Base-by-base conservation (phyloP, 768 basidiomycete species). In the Kwoniella europaea region DNA sequence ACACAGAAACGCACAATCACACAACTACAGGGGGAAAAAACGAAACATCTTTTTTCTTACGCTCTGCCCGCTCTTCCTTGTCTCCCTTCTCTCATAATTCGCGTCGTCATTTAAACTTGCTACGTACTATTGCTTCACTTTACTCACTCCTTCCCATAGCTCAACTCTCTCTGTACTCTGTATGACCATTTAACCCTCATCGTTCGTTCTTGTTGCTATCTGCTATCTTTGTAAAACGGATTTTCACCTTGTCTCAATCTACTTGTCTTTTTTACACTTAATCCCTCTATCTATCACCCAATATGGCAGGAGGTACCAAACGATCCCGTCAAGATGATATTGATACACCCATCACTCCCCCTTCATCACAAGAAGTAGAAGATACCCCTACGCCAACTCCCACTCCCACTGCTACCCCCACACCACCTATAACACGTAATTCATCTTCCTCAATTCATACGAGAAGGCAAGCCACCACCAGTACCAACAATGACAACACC, bases 221-320 rank as follows among this genome's bases (percentile, higher is more conserved):
- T 57, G 13, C 50, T 42, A 10, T 35, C 27, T 53, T 42, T 60
- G 20, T 72, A 24, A 58, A 53, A 42, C 13, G 53, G 35, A 59
- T 6, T 29, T 72, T 61, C 18, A 56, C 58, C 22, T 54, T 18
- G 20, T 60, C n/a, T 55, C 65, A 50, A 55, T 22, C 41, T 41
- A 52, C 55, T 53, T 43, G 55, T 41, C 27, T 43, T 59, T 65
- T 44, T 57, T 43, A 52, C 54, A 55, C 65, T 27, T 15, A 13
- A 44, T 27, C 18, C 41, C 55, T 53, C 52, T 27, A 29, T 42
- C 29, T 52, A 55, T 52, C 20, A 22, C 27, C 35, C 62, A 66
- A 13, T 56, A 74, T 74, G 72, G 52, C 72, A 18, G 68, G 60
- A 54, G 59, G 58, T 16, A 65, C 64, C 65, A 74, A 74, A 59